Base-by-base conservation (phyloP, 768 basidiomycete genomes). In the Podaxis sp. region DNA sequence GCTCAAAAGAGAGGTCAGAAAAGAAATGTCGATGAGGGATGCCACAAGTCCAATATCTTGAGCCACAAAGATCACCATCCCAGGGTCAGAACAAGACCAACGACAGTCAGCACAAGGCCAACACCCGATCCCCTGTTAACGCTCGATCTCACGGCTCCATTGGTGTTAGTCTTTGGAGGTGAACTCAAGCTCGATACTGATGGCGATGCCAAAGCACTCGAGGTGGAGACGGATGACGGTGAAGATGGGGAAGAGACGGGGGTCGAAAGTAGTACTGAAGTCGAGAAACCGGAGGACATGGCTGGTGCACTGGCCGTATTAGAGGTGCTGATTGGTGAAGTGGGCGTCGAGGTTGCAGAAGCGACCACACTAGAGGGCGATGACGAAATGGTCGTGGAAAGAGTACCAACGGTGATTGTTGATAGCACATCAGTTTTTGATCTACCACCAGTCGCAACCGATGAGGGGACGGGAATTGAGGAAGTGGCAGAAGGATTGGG, bases 401-500 rank as follows among this genome's bases (percentile, higher is more conserved):
- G 63, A 2, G 67, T 70, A 47, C 76, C 72, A 50, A 79, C 68
- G 14, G 77, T 79, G 9, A 79, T 73, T 0, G 80, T 74, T 10
- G 79, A 70, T 10, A 83, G 74, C 2, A 69, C 66, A 16, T 78
- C 62, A 0, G 73, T 62, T 10, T 18, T 40, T 9, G 54, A 74
- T 73, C 40, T 77, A 63, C 28, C 66, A 71, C 32, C 9, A 16
- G 16, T 32, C 0, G 77, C 66, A 51, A 83, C 70, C 2, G 82
- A 73, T 5, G 74, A 66, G 6, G 77, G 76, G 4, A 77, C 70
- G 37, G 82, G 67, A 23, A 79, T 74, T 27, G 74, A 50, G 21
- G 79, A 74, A 47, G 81, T 83, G 35, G 82, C 80, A 48, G 79
- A 75, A 1, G 82, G 69, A 35, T 84, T 69, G 16, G 84, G 82